Evolutionary conservation across 441 rosid genomes (phyloP).

Genomic region (Macaranga tanarius): DNA sequence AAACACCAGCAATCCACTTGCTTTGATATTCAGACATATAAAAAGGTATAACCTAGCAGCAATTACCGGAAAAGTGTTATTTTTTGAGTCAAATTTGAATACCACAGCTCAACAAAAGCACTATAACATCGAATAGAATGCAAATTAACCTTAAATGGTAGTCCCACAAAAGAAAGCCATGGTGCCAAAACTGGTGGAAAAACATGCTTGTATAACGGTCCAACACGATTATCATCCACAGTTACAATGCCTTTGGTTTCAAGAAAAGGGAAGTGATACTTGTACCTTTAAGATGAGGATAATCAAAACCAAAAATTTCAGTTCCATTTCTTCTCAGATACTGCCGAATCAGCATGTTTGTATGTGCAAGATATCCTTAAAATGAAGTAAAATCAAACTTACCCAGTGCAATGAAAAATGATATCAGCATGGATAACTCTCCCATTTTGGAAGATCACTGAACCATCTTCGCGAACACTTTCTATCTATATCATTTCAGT

Average conservation of each 20-base stretch:
- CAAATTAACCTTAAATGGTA: constrained; percentile 63
- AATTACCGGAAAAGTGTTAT: not conserved
- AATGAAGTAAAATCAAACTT: constrained; percentile 14
- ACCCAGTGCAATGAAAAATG: constrained; percentile 82
- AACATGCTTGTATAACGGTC: constrained; percentile 67
- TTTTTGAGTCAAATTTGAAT: not conserved
- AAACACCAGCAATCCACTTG: constrained; percentile 74
- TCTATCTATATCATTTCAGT: constrained; percentile 51
- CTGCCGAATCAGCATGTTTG: not conserved
- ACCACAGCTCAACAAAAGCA: constrained; percentile 1
- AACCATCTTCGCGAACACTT: constrained; percentile 47
- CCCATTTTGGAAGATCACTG: constrained; percentile 55
- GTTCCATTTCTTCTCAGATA: not conserved
- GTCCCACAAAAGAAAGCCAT: constrained; percentile 68
- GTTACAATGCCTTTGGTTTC: constrained; percentile 52
- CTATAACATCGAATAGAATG: not conserved
- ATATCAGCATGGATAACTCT: constrained; percentile 48
- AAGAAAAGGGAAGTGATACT: constrained; percentile 65
- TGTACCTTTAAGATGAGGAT: constrained; percentile 45
- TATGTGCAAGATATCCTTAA: not conserved
- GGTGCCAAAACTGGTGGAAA: constrained; percentile 72
- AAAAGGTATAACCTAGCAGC: constrained; percentile 50
- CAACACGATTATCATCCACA: constrained; percentile 68
- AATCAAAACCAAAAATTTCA: not conserved
- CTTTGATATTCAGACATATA: constrained; percentile 59